phyloP scores from a whole-genome alignment of 2,329 filamentous ascomycete species.

The Penicillium concentricum region DNA sequence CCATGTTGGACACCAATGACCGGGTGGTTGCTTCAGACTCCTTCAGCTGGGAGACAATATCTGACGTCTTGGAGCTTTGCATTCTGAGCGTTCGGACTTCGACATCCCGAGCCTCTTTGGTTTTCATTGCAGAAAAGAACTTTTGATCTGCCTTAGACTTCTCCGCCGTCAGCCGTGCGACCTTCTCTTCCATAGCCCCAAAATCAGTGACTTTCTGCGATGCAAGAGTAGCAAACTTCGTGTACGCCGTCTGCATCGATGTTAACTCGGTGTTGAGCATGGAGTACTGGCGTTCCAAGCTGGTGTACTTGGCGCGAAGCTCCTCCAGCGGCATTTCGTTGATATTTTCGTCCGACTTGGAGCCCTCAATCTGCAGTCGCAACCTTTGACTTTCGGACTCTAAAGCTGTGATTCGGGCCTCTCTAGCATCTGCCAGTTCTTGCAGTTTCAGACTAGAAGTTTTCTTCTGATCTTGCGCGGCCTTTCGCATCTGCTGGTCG shows the following conservation, averaged over 20 bases:
- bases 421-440: conserved; percentile 75
- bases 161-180: conserved; percentile 72
- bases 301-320: conserved; percentile 69
- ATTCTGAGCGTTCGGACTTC: conserved; percentile 76
- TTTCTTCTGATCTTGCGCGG: conserved; percentile 73
- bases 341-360: conserved; percentile 46
- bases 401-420: conserved; percentile 75
- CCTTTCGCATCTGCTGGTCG: conserved; percentile 76
- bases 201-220: conserved; percentile 84
- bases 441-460: conserved; percentile 70
- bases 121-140: conserved; percentile 93
- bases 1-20: conserved; percentile 74
- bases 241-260: conserved; percentile 87
- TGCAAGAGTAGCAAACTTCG: conserved; percentile 79
- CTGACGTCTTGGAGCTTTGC: conserved; percentile 86
- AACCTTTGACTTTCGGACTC: conserved; percentile 80
- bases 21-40: conserved; percentile 79
- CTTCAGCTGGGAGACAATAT: conserved; percentile 91
- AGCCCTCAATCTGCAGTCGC: conserved; percentile 54
- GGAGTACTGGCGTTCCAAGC: conserved; percentile 74
- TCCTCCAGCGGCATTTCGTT: conserved; percentile 67
- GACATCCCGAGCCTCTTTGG: conserved; percentile 78
- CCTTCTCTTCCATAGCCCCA: conserved; percentile 71
- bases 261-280: conserved; percentile 85
- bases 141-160: conserved; percentile 98